phyloP scores from a whole-genome alignment of 164 flowering plant genomes.

The Cinnamomum micranthum region DNA sequence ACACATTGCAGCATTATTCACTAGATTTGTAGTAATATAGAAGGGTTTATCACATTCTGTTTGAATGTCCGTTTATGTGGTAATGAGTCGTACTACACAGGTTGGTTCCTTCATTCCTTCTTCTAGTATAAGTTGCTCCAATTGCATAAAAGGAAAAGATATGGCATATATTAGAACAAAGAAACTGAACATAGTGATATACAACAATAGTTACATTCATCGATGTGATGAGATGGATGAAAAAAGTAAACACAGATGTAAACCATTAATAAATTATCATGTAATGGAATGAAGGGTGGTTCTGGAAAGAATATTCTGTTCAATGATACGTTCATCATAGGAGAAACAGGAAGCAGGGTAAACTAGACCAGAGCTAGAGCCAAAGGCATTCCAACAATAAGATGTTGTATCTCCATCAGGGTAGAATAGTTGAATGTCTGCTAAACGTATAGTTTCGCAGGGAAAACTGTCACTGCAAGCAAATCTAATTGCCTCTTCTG shows the following conservation, averaged over 20 bases:
- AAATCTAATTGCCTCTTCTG: conserved; percentile 66
- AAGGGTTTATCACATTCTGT: too few relatives aligned
- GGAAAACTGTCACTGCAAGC: conserved; percentile 78
- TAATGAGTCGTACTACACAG: too few relatives aligned
- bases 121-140: background rate
- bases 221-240: background rate
- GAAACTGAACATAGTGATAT: background rate
- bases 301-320: conserved; percentile 19
- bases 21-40: too few relatives aligned
- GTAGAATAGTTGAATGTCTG: conserved; percentile 44
- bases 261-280: background rate
- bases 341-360: conserved; percentile 62
- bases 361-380: conserved; percentile 47
- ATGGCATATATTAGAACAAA: background rate
- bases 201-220: background rate
- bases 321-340: conserved; percentile 24
- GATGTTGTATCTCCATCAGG: conserved; percentile 39
- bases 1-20: too few relatives aligned
- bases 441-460: conserved; percentile 57
- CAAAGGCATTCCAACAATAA: conserved; percentile 79
- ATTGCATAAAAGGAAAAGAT: background rate
- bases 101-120: background rate
- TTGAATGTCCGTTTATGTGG: too few relatives aligned
- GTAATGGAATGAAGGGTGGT: conserved; percentile 13
- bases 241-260: background rate